Evolutionary conservation across 106 monocot species (phyloP), one percentile per base, ranked within the genome.

Genomic region (Alisma plantagoaquatica): DNA sequence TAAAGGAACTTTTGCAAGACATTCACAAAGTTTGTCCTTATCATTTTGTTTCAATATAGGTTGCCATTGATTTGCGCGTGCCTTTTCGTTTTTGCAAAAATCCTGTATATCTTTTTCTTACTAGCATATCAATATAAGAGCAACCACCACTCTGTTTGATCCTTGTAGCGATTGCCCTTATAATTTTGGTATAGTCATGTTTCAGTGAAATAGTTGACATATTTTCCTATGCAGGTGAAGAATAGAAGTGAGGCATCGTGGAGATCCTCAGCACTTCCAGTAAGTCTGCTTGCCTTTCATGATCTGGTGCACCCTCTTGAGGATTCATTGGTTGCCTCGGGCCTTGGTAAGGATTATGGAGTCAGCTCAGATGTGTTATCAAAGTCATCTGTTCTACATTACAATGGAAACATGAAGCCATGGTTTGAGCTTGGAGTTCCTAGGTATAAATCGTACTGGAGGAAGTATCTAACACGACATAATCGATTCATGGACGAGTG

Each of bases 331-430:
- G 54, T 79, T 44, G 49, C 69, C 17, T 75, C 75, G 31, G 79
- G 84, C 25, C 66, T 84, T 9, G 84, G 84, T 14, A 65, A 79
- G 19, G 62, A 75, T 41, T 84, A 79, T 62, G 46, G 53, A 26
- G 33, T 73, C 12, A 46, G 35, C 26, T 42, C 41, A 23, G 54
- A 70, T 27, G 25, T 21, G n/a, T 46, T 84, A 38, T 29, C 61
- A 45, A 76, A 60, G 17, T 61, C 58, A 23, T 45, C 49, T 9
- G 59, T 69, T 20, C 45, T 84, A 59, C 84, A 84, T 62, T 84
- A 79, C 33, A 76, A 76, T 60, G 84, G 84, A 50, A 84, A 84
- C 58, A 79, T 84, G 84, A 84, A 84, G 54, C 84, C 84, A 61
- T 84, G 84, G 84, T 73, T 84, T 46, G 84, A 84, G 19, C 57